phyloP scores from a whole-genome alignment of 108 stramenopile genomes.

The Stephanodiscus triporus region DNA sequence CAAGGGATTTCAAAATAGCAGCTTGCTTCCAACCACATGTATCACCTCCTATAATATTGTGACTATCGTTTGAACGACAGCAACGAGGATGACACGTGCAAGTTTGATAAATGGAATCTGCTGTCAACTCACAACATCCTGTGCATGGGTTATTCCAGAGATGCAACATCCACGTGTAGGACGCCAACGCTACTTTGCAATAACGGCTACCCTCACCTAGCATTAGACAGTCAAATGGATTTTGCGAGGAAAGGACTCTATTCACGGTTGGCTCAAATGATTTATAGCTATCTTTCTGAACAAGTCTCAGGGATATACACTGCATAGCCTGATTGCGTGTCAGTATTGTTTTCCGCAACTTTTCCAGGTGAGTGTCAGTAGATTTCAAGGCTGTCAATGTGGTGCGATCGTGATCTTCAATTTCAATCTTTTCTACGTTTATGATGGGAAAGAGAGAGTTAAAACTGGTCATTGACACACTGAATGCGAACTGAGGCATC shows the following conservation, averaged over 20 bases:
- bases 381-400: neutral
- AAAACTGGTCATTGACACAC: neutral
- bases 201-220: slow-evolving; percentile 85
- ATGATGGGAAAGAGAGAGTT: neutral
- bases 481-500: neutral
- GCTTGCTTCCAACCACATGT: slow-evolving; percentile 71
- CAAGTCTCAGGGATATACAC: slow-evolving; percentile 17
- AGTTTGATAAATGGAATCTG: slow-evolving; percentile 14
- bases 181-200: slow-evolving; percentile 77
- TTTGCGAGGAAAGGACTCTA: slow-evolving; percentile 52
- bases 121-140: slow-evolving; percentile 56
- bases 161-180: slow-evolving; percentile 91
- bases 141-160: slow-evolving; percentile 77
- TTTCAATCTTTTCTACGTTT: neutral
- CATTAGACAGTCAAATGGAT: slow-evolving; percentile 56
- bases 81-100: slow-evolving; percentile 18
- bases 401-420: neutral
- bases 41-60: slow-evolving; percentile 62
- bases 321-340: slow-evolving; percentile 37
- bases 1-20: slow-evolving; percentile 70
- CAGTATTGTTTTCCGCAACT: slow-evolving; percentile 6
- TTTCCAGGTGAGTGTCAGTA: neutral
- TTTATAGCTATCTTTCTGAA: slow-evolving; percentile 10
- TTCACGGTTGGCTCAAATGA: slow-evolving; percentile 28
- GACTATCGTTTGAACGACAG: slow-evolving; percentile 18